Base-by-base conservation (phyloP, 768 basidiomycete genomes). In the Cystobasidium tubakii region DNA sequence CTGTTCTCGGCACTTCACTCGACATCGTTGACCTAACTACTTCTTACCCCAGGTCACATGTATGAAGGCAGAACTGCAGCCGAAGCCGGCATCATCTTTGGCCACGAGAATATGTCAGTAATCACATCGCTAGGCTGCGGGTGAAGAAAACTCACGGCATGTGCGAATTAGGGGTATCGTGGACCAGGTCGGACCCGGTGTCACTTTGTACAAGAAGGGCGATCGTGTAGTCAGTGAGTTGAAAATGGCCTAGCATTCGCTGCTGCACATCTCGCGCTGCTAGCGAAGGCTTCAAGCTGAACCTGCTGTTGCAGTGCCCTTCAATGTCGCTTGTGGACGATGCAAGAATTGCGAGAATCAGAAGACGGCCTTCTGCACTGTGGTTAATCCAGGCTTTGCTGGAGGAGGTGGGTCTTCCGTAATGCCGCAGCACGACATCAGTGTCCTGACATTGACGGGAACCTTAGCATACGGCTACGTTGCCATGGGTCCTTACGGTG, bases 251-350 rank as follows among this genome's bases (percentile, higher is more conserved):
- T n/a, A n/a, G n/a, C n/a, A n/a, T n/a, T n/a, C n/a, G n/a, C n/a
- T n/a, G n/a, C n/a, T n/a, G n/a, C n/a, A n/a, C n/a, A n/a, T n/a
- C n/a, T n/a, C n/a, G n/a, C n/a, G n/a, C n/a, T n/a, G n/a, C n/a
- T n/a, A n/a, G n/a, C n/a, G n/a, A n/a, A n/a, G n/a, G n/a, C n/a
- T n/a, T n/a, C n/a, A n/a, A n/a, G n/a, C n/a, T n/a, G n/a, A n/a
- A n/a, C n/a, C n/a, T n/a, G n/a, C n/a, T n/a, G n/a, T n/a, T 17
- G 42, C 21, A 50, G 46, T 86, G 83, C 86, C 85, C 0, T 86
- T 86, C 81, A 86, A 86, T 73, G 86, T 86, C 34, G 85, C 85
- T 0, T 86, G 86, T 75, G 86, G 86, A 19, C 84, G 85, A 23
- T 86, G 86, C 82, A 75, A 82, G 73, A 87, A 87, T 76, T 86